Conservation (phyloP, 2,329 filamentous ascomycete species). For the Drechslera avenae region DNA sequence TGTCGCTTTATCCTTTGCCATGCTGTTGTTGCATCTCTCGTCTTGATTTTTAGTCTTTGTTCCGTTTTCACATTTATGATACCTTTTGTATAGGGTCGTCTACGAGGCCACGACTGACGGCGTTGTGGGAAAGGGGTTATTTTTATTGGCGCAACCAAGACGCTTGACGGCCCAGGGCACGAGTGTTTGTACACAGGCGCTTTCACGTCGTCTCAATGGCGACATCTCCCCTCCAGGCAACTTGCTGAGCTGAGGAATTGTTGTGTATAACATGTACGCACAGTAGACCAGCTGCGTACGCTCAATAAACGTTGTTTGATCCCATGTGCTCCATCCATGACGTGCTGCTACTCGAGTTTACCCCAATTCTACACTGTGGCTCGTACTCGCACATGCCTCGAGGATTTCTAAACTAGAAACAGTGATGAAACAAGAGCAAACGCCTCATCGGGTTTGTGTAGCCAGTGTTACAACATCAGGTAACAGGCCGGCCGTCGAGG, state of each 20-base stretch:
- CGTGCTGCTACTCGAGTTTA: no score
- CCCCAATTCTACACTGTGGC: not conserved
- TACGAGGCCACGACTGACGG: constrained; percentile 18
- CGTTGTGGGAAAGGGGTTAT: constrained; percentile 12
- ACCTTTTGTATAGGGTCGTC: constrained; percentile 13
- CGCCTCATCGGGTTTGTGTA: not conserved
- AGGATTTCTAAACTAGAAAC: not conserved
- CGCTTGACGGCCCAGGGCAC: constrained; percentile 3
- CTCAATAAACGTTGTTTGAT: not conserved
- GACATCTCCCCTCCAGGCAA: constrained; percentile 13
- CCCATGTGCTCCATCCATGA: not conserved
- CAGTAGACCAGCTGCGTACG: constrained; percentile 6
- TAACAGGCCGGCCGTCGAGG: constrained; percentile 12
- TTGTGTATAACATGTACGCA: constrained; percentile 27
- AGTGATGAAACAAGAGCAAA: constrained; percentile 2
- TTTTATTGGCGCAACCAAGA: constrained; percentile 11
- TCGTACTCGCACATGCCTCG: not conserved
- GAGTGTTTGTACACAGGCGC: constrained; percentile 15
- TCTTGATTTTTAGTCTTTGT: constrained; percentile 1
- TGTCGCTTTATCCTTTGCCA: not conserved
- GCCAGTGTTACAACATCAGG: constrained; percentile 6
- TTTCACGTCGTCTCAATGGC: constrained; percentile 17
- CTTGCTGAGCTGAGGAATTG: constrained; percentile 8
- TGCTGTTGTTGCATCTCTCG: not conserved
- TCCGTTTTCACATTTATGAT: constrained; percentile 16